Base-by-base conservation (phyloP, 148 eudicot genomes). In the Diospyros lotus region DNA sequence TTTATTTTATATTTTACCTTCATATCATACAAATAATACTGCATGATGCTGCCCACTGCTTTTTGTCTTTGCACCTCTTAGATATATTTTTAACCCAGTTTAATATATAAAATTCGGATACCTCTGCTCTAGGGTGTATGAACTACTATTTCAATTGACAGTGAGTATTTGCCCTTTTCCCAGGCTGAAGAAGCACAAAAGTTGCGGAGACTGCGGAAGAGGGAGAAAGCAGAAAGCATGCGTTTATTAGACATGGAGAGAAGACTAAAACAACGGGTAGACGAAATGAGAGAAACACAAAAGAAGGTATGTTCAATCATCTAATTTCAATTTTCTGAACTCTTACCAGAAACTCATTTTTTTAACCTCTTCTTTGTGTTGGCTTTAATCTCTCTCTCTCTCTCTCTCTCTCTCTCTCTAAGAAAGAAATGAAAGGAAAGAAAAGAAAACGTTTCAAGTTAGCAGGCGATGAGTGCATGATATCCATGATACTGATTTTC, bases 101-200 rank as follows among this genome's bases (percentile, higher is more conserved):
- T 45, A 51, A 62, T 28, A 50, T 73, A 62, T 73, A 15, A 46
- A 39, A 48, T 4, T 4, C 38, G 38, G 38, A 12, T 45, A 9
- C 48, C 17, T 73, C 14, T 61, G 56, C 76, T 52, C 40, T 7
- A 4, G 40, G 52, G 13, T 51, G 76, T 45, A 51, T 63, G 61
- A 50, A 70, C 73, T 9, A 9, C n/a, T 12, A 40, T 50, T 69
- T 69, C 28, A 28, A 28, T 48, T 48, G 41, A 42, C 51, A 64
- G 46, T n/a, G 17, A 6, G 62, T 51, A 50, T 51, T 52, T 39
- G n/a, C 56, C 40, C 11, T 50, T 76, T 60, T 72, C 56, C 28
- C 82, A 95, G 99, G 96, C 97, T 39, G 97, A 95, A 77, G 97
- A 95, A 83, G 97, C 89, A 71, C 86, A 80, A 77, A 82, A 82